Conservation (phyloP, 106 monocot genomes). For the Allium sativum region DNA sequence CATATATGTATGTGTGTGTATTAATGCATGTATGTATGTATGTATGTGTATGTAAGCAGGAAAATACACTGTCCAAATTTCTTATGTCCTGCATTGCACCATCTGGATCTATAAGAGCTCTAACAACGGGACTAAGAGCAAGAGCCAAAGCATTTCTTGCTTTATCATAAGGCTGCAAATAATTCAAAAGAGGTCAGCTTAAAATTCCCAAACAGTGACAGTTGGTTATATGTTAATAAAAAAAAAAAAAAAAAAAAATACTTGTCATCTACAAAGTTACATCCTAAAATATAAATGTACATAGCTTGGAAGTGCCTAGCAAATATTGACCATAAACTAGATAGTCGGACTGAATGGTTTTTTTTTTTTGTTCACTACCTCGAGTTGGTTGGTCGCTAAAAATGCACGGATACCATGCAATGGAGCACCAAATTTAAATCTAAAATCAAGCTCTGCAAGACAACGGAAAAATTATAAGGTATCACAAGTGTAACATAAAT, state of each 20-base stretch:
- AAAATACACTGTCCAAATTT: slow-evolving; percentile 45
- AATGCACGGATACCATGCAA: slow-evolving; percentile 93
- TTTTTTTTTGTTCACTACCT: slow-evolving; percentile 19
- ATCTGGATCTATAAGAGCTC: slow-evolving; percentile 88
- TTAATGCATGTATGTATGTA: too few relatives aligned
- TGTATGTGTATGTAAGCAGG: background rate
- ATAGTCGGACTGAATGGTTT: too few relatives aligned
- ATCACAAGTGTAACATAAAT: background rate
- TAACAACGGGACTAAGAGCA: slow-evolving; percentile 90
- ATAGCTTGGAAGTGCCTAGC: background rate
- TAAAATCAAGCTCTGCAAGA: slow-evolving; percentile 91
- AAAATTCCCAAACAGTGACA: background rate
- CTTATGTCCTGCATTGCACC: slow-evolving; percentile 81
- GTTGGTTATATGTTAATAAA: too few relatives aligned
- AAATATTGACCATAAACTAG: background rate
- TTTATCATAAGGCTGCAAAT: slow-evolving; percentile 80
- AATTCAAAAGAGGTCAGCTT: too few relatives aligned
- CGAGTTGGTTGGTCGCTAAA: slow-evolving; percentile 81
- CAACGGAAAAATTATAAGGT: background rate
- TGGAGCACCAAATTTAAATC: slow-evolving; percentile 85
- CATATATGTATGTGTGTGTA: too few relatives aligned
- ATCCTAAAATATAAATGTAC: background rate
- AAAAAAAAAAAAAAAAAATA: too few relatives aligned
- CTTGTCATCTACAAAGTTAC: background rate
- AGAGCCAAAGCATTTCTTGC: slow-evolving; percentile 96